A percentile compares a stretch with the other conserved stretches of the same genome.
Evolutionary conservation across 176 grass and related monocot species (phyloP).

Genomic region (Poa annua): DNA sequence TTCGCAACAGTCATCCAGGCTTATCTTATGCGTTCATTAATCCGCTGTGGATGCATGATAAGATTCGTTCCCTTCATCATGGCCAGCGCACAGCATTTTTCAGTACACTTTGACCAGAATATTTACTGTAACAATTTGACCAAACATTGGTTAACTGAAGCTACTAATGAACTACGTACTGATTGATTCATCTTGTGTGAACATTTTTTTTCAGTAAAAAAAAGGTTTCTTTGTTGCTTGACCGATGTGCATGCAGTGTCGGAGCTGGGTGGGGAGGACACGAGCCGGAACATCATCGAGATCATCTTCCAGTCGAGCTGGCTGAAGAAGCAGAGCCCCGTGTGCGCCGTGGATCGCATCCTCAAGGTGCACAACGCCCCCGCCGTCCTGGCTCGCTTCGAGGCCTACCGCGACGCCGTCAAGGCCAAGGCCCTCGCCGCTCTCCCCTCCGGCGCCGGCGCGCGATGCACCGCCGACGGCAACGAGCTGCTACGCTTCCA

Average conservation of each 20-base stretch:
- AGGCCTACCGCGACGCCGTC: constrained; percentile 81
- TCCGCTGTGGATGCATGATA: not conserved
- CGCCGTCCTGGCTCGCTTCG: constrained; percentile 64
- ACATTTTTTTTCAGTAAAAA: not conserved
- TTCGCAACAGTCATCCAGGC: not conserved
- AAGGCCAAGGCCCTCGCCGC: constrained; percentile 62
- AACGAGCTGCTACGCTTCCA: constrained; percentile 96
- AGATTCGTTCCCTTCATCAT: constrained; percentile 11
- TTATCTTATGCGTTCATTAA: not conserved
- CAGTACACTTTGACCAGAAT: constrained; percentile 1
- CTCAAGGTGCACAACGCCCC: constrained; percentile 82
- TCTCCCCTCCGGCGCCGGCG: constrained; percentile 12
- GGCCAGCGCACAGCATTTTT: not conserved
- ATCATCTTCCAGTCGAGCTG: constrained; percentile 99
- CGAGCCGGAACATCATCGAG: constrained; percentile 91
- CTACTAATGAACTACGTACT: too few relatives aligned
- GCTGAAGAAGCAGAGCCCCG: constrained; percentile 75
- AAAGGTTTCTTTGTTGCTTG: too few relatives aligned
- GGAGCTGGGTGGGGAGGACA: constrained; percentile 81
- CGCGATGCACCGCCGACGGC: constrained; percentile 88
- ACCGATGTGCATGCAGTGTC: constrained; percentile 57
- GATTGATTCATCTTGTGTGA: not conserved
- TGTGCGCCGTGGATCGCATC: constrained; percentile 75
- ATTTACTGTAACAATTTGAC: not conserved
- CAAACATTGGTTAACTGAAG: not conserved